Base-by-base conservation (phyloP, 441 rosid species). In the Theobroma grandiflorum region DNA sequence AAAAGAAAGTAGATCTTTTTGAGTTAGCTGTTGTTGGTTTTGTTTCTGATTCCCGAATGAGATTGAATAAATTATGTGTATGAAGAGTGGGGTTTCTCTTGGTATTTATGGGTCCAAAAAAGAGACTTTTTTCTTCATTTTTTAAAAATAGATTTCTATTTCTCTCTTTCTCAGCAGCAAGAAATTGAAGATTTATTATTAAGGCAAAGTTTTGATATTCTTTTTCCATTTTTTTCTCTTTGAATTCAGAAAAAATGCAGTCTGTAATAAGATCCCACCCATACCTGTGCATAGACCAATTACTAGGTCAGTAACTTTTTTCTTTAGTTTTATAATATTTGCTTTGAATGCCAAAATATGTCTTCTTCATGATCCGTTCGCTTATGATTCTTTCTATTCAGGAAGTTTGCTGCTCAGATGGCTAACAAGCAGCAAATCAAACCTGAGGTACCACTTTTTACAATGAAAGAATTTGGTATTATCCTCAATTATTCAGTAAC, bases 341-440 rank as follows among this genome's bases (percentile, higher is more conserved):
- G 11, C 31, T 57, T 69, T 78, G 26, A 40, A 62, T 76, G 18
- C 63, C 75, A 38, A 80, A 58, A 15, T 38, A n/a, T 45, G 66
- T 26, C 18, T 40, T 65, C 50, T 70, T 69, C 71, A 79, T 59
- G 62, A 72, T 66, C 62, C 47, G 74, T 72, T 53, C 63, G 50
- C n/a, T 55, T 80, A 20, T 75, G 42, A 15, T 80, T 80, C 37
- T 76, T 61, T 82, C 74, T 81, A 61, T 67, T 83, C 82, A 95
- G 96, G 93, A 92, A 87, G 82, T 92, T 90, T 79, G 94, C 98
- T 76, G 94, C 93, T 38, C 94, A 96, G 68, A 83, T 96, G 78
- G 96, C 93, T 70, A 87, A 84, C 83, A 88, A 89, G 88, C 89
- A 87, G 75, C 91, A 84, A 63, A 72, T 64, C 35, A 79, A 76